A percentile compares a stretch with the other conserved stretches of the same genome.
phyloP scores from a whole-genome alignment of 306 rosid species.

The Ochetophila trinervis region DNA sequence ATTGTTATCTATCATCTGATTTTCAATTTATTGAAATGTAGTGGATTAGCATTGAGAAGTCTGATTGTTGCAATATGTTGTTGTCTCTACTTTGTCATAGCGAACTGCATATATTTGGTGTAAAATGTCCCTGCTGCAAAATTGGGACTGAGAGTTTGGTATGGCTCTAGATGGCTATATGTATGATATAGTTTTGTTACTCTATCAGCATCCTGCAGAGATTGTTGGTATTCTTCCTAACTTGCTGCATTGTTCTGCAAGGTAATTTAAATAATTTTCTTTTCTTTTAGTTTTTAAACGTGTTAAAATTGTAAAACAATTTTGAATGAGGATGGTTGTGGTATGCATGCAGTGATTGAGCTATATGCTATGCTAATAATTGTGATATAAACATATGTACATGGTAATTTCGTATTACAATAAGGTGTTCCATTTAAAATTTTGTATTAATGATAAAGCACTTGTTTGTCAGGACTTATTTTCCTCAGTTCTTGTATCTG shows the following conservation, averaged over 20 bases:
- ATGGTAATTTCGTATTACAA: too few species aligned
- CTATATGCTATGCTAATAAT: too few species aligned
- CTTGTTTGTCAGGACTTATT: too few species aligned
- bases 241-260: conserved; percentile 93
- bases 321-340: too few species aligned
- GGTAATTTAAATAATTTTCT: conserved; percentile 39
- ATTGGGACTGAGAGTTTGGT: conserved; percentile 72
- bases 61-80: conserved; percentile 52
- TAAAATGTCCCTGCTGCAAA: conserved; percentile 65
- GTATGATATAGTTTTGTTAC: conserved; percentile 71
- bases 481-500: too few species aligned
- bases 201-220: conserved; percentile 90
- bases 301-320: not conserved
- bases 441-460: too few species aligned
- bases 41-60: conserved; percentile 58
- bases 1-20: too few species aligned
- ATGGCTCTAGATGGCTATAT: conserved; percentile 62
- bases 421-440: too few species aligned
- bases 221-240: conserved; percentile 97
- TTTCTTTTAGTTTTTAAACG: conserved; percentile 10
- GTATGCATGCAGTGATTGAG: too few species aligned
- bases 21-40: too few species aligned
- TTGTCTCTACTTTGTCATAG: conserved; percentile 50
- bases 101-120: conserved; percentile 59
- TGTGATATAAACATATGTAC: too few species aligned